Percentiles rank a stretch among this genome's conserved stretches.
Conservation (phyloP, 176 grass and related monocot genomes). For the Calamus simplicifolius region DNA sequence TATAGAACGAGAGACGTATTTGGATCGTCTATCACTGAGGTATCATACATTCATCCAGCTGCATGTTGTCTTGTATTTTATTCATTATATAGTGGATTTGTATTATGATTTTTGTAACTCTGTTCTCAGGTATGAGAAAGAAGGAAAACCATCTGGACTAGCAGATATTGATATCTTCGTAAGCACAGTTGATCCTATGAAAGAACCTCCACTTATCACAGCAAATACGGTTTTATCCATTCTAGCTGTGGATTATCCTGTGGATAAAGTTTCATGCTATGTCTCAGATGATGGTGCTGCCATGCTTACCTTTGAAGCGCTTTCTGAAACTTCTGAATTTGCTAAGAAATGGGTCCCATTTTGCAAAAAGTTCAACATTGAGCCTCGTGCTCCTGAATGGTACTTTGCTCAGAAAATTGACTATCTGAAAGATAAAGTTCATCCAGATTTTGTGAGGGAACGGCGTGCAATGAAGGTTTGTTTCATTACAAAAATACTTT, state of each 20-base stretch:
- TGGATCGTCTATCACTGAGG: slow-evolving; percentile 68
- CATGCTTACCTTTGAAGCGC: slow-evolving; percentile 39
- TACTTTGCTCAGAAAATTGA: slow-evolving; percentile 41
- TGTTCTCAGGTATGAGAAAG: slow-evolving; percentile 47
- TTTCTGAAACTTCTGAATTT: slow-evolving; percentile 36
- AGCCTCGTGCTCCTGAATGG: slow-evolving; percentile 41
- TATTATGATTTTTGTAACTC: background rate
- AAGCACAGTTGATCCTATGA: slow-evolving; percentile 36
- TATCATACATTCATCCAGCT: slow-evolving; percentile 2
- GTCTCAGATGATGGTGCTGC: slow-evolving; percentile 42
- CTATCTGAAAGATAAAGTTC: slow-evolving; percentile 48
- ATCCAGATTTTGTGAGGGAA: slow-evolving; percentile 44
- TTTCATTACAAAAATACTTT: background rate
- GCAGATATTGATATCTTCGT: slow-evolving; percentile 43
- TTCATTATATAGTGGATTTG: too few species aligned
- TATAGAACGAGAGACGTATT: slow-evolving; percentile 61
- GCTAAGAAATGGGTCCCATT: slow-evolving; percentile 43
- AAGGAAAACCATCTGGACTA: slow-evolving; percentile 47
- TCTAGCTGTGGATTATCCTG: slow-evolving; percentile 61
- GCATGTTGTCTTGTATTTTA: too few species aligned
- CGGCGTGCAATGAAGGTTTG: slow-evolving; percentile 42
- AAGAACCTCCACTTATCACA: slow-evolving; percentile 62
- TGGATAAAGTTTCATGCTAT: slow-evolving; percentile 43
- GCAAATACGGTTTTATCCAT: slow-evolving; percentile 72
- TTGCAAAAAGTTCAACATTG: slow-evolving; percentile 46